Evolutionary conservation across 495 filamentous ascomycete genomes (phyloP), one percentile per base, ranked within the genome.

Genomic region (Talaromyces nanjingensis): DNA sequence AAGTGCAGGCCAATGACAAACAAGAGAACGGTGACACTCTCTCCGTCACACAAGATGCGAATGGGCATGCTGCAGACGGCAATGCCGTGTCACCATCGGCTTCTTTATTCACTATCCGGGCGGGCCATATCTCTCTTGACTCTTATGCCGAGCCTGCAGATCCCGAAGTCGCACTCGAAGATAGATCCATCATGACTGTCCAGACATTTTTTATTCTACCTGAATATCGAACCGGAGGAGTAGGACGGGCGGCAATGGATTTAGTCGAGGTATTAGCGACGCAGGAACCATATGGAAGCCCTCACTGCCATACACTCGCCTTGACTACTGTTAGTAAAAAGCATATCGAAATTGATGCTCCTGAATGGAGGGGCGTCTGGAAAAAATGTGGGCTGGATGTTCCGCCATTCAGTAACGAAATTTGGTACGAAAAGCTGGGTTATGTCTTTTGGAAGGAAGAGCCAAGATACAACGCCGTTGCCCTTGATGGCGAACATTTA

Each of bases 61-160:
- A 20, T 42, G 58, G 22, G 29, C 59, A 49, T 18, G 34, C 37
- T 25, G 37, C 34, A 42, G 59, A 49, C 37, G 42, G n/a, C 34
- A 29, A n/a, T 39, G 53, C 53, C 9, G 53, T 24, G 7, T 59
- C 29, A 59, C 56, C 56, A 37, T 59, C 56, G 29, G 31, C 56
- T 37, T 8, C 27, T 18, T 59, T 59, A n/a, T 37, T 37, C 27
- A 49, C 45, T 34, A 6, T 75, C 39, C 66, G 62, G 20, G 59
- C 64, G 29, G 73, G 73, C 5, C 73, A 75, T 24, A 72, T 75
- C 18, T 73, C 71, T 6, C 37, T 75, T 2, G 73, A 75, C 45
- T 61, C 68, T 1, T 49, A 63, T 8, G 68, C 68, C 34, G 31
- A 57, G 11, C 66, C 70, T 8, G 60, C 65, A 7, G 64, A 66